These are phyloP conservation scores for Aureobasidium leucospermi DNA, from an alignment of 2,329 filamentous ascomycete genomes.

Conservation along the genomic window DNA sequence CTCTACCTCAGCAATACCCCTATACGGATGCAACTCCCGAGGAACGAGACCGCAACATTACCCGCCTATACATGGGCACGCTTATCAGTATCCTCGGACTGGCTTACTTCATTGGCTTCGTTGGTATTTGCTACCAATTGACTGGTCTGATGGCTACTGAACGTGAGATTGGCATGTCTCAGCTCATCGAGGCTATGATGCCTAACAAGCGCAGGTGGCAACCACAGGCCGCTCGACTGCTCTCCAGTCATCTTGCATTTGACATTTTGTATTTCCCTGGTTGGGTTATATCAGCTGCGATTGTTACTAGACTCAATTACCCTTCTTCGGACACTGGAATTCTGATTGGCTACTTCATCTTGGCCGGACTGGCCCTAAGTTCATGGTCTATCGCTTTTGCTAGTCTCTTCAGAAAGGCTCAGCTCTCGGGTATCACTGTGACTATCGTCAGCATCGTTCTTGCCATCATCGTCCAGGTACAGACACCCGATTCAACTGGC, in stretches of 20 bases:
- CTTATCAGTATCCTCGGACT: slow-evolving; percentile 72
- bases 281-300: slow-evolving; percentile 70
- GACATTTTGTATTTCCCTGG: slow-evolving; percentile 71
- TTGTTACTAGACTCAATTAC: slow-evolving; percentile 56
- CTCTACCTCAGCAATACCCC: slow-evolving; percentile 56
- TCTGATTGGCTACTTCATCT: slow-evolving; percentile 56
- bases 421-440: slow-evolving; percentile 76
- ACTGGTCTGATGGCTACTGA: slow-evolving; percentile 81
- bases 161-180: slow-evolving; percentile 78
- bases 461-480: slow-evolving; percentile 73
- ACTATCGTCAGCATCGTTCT: slow-evolving; percentile 67
- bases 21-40: slow-evolving; percentile 66
- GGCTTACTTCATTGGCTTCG: slow-evolving; percentile 69
- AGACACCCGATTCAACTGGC: slow-evolving; percentile 54
- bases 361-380: slow-evolving; percentile 68
- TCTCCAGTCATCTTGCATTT: slow-evolving; percentile 75
- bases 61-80: slow-evolving; percentile 61
- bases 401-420: slow-evolving; percentile 77
- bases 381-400: slow-evolving; percentile 77
- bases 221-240: slow-evolving; percentile 66
- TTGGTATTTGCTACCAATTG: slow-evolving; percentile 79
- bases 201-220: slow-evolving; percentile 67
- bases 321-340: slow-evolving; percentile 36
- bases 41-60: slow-evolving; percentile 59
- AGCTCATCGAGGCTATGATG: slow-evolving; percentile 87